Base-by-base conservation (phyloP, 2,329 filamentous ascomycete genomes). In the Fusarium ramigenum region DNA sequence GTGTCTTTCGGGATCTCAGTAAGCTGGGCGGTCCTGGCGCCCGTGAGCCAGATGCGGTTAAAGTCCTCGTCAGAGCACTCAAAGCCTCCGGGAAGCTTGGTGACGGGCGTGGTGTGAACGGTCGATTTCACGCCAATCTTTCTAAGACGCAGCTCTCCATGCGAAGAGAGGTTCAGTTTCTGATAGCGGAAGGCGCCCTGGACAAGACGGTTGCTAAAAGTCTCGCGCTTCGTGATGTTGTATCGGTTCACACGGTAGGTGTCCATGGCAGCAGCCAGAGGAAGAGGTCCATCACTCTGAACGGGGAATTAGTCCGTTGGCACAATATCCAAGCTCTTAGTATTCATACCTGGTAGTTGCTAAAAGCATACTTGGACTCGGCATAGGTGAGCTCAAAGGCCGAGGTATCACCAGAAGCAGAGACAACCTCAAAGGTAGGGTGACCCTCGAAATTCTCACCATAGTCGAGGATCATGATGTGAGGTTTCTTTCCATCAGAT, bases 161-260 rank as follows among this genome's bases (percentile, higher is more conserved):
- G 8, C 0, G 40, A 25, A 10, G 63, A 66, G 1, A 64, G 60
- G 2, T 64, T 66, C 2, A 66, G 23, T 2, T 64, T 66, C 1
- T 66, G 39, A 18, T 66, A 64, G 4, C 63, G 60, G n/a, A 66
- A 66, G 2, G 60, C 40, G 2, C 60, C 63, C 19, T 66, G 63
- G 6, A 66, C 5, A 4, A 66, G 60, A 5, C 60, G 63, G 2
- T 66, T 56, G 6, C 5, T 47, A 1, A 28, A 19, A 0, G 18
- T 21, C 5, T 50, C 47, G 7, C 40, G 23, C 1, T 54, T n/a
- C 1, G 63, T 16, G 4, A 66, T 47, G 18, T 57, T 57, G 39
- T 64, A 66, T 19, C 43, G 37, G 23, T 57, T 66, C 1, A 66
- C 19, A 0, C 60, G 60, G 10, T 66, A 66, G 1, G 40, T 64